Evolutionary conservation across 2,329 filamentous ascomycete species (phyloP).

Genomic region (Colletotrichum simmondsii): DNA sequence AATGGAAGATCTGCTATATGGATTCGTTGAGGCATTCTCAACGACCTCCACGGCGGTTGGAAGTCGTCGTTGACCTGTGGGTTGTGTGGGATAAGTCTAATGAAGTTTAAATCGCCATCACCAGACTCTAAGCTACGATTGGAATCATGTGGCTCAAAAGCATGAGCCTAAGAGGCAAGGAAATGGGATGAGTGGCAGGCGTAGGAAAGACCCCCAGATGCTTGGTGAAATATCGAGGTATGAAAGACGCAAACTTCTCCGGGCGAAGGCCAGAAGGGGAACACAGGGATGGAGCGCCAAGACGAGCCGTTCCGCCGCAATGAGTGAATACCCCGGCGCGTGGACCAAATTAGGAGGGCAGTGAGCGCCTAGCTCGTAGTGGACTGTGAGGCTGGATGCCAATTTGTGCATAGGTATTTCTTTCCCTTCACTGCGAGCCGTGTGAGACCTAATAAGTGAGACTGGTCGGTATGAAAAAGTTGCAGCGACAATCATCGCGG

Average conservation of each 20-base stretch:
- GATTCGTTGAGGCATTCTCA: neutral
- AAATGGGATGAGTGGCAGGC: neutral
- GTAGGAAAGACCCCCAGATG: too few relatives aligned
- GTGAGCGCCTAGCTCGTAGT: neutral
- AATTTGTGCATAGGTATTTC: neutral
- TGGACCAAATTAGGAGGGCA: neutral
- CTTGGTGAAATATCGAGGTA: too few relatives aligned
- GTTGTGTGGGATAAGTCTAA: neutral
- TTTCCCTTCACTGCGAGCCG: neutral
- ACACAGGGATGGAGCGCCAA: conserved; percentile 4
- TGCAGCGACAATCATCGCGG: neutral
- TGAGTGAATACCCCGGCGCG: neutral
- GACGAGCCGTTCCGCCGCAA: neutral
- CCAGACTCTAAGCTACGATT: neutral
- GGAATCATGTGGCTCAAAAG: neutral
- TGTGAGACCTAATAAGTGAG: neutral
- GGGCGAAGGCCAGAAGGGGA: too few relatives aligned
- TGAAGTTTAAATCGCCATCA: neutral
- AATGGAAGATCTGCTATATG: neutral
- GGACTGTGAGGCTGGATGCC: neutral
- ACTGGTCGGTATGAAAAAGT: neutral
- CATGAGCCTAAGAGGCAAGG: neutral
- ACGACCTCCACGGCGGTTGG: neutral
- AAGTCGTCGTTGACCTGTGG: neutral
- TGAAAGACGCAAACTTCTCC: too few relatives aligned